Percentiles rank a stretch among this genome's conserved stretches.
phyloP scores from a whole-genome alignment of 1,139 yeast genomes.

The Magnusiomyces starmeri region DNA sequence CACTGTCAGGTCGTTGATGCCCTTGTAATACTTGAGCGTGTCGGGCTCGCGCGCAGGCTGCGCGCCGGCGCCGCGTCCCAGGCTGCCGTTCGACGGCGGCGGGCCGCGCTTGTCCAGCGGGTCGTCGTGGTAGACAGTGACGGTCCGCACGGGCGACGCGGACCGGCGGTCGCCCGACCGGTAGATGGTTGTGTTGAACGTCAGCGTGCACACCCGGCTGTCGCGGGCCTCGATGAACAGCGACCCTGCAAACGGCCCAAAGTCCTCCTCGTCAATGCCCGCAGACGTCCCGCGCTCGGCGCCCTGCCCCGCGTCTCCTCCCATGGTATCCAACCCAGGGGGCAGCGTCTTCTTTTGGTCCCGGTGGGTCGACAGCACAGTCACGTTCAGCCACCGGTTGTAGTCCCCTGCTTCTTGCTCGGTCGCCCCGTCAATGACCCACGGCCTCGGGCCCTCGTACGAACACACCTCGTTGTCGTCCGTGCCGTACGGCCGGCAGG shows the following conservation, averaged over 20 bases:
- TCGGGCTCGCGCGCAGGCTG: conserved; percentile 14
- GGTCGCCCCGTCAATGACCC: conserved; percentile 40
- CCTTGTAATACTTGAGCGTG: conserved; percentile 31
- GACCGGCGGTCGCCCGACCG: conserved; percentile 24
- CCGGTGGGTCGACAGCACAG: conserved; percentile 42
- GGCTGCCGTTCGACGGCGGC: conserved; percentile 11
- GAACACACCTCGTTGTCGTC: conserved; percentile 49
- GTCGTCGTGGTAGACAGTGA: conserved; percentile 43
- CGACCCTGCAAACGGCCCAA: conserved; percentile 62
- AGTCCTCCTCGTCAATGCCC: conserved; percentile 25
- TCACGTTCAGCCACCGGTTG: conserved; percentile 42
- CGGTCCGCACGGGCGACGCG: conserved; percentile 54
- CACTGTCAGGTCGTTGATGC: conserved; percentile 55
- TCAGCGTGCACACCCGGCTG: conserved; percentile 55
- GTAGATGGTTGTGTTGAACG: conserved; percentile 47
- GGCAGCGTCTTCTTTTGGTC: conserved; percentile 28
- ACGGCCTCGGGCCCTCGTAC: conserved; percentile 50
- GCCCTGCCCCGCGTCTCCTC: too few species aligned
- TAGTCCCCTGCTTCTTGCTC: conserved; percentile 28
- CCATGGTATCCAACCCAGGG: too few species aligned
- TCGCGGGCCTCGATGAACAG: conserved; percentile 50
- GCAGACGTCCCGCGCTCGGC: conserved; percentile 1
- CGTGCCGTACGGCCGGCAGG: conserved; percentile 31
- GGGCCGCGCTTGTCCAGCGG: not conserved
- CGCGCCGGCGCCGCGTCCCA: conserved; percentile 9